Percentiles rank a stretch among this genome's conserved stretches.
phyloP scores from a whole-genome alignment of 805 yeast genomes.

The Yarrowia keelungensis region DNA sequence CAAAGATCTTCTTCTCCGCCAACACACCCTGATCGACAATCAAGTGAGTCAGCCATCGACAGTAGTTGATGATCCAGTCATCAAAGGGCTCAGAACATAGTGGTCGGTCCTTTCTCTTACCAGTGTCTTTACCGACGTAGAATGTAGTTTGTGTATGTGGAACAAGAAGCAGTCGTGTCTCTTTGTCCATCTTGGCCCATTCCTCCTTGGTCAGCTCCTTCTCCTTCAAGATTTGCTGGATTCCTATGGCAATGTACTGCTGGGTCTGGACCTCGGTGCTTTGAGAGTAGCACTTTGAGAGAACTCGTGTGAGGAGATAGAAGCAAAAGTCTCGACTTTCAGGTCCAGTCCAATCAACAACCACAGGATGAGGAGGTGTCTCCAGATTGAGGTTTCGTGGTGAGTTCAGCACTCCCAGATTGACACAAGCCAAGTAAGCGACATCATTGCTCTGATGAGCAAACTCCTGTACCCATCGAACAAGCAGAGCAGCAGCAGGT shows the following conservation, averaged over 20 bases:
- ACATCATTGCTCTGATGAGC: conserved; percentile 19
- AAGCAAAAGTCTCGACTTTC: conserved; percentile 56
- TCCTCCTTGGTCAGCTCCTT: conserved; percentile 7
- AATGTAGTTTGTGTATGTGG: conserved; percentile 55
- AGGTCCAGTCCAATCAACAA: conserved; percentile 29
- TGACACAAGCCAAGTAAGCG: conserved; percentile 17
- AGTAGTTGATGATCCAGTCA: conserved; percentile 74
- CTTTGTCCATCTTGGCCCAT: conserved; percentile 7
- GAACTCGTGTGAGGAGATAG: conserved; percentile 66
- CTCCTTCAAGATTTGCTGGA: conserved; percentile 68
- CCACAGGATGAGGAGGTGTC: conserved; percentile 23
- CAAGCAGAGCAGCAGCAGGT: conserved; percentile 1
- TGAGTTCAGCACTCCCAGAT: conserved; percentile 8
- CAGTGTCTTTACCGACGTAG: conserved; percentile 12
- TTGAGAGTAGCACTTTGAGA: conserved; percentile 89
- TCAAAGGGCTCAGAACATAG: conserved; percentile 50
- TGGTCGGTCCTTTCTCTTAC: conserved; percentile 9
- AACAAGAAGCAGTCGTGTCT: conserved; percentile 1
- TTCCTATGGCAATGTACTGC: conserved; percentile 80
- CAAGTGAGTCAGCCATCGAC: conserved; percentile 66
- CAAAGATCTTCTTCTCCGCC: conserved; percentile 58
- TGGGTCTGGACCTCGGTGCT: conserved; percentile 87
- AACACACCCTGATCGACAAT: conserved; percentile 46
- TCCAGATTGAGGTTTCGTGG: conserved; percentile 3
- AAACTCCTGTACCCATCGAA: conserved; percentile 23